Evolutionary conservation across 257 asterid genomes (phyloP).

Genomic region (Vinca minor): DNA sequence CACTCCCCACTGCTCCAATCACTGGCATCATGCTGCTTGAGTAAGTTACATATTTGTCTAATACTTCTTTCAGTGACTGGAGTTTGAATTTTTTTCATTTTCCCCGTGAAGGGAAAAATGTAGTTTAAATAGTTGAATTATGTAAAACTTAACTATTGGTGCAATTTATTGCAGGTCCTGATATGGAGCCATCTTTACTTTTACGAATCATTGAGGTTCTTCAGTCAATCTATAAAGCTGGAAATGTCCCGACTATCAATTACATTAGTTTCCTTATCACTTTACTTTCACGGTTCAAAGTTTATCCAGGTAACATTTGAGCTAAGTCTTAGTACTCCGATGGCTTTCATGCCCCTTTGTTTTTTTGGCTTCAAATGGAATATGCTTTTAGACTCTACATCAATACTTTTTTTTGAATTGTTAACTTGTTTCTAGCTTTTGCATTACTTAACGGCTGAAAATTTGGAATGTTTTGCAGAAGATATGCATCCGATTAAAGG

Average conservation of each 20-base stretch:
- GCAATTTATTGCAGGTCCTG: constrained; percentile 43
- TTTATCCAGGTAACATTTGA: constrained; percentile 53
- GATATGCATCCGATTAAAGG: constrained; percentile 20
- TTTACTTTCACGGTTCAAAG: constrained; percentile 59
- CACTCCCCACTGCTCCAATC: constrained; percentile 60
- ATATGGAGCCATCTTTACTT: constrained; percentile 39
- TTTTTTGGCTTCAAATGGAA: background rate
- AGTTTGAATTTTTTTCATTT: background rate
- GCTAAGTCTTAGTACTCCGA: constrained; percentile 7
- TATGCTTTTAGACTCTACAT: background rate
- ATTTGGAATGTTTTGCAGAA: constrained; percentile 40
- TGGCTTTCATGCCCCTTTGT: background rate
- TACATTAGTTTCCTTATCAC: constrained; percentile 74
- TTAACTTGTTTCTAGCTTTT: background rate
- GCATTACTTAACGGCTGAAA: background rate
- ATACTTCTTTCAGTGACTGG: background rate
- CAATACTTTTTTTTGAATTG: background rate
- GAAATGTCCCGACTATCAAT: constrained; percentile 65
- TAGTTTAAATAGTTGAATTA: background rate
- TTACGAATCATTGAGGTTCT: constrained; percentile 64
- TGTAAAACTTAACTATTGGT: background rate
- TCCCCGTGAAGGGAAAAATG: background rate
- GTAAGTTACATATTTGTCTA: constrained; percentile 40
- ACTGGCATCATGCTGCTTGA: constrained; percentile 67
- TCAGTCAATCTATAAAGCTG: constrained; percentile 63